A percentile compares a stretch with the other conserved stretches of the same genome.
Conservation (phyloP, 2,329 filamentous ascomycete species). For the Phialophora expanda region DNA sequence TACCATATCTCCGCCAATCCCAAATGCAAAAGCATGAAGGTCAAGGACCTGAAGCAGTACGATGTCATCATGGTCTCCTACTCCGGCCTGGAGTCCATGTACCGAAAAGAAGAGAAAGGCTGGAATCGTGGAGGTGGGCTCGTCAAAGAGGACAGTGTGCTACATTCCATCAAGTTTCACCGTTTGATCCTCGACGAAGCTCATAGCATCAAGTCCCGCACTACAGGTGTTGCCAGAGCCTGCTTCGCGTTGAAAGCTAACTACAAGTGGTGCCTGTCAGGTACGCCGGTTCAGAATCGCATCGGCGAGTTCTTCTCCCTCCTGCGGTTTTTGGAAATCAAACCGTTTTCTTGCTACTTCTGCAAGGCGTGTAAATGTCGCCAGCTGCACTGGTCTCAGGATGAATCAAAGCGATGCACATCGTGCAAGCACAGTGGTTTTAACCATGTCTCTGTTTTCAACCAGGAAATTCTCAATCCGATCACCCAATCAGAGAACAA, state of each 20-base stretch:
- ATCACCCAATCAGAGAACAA: constrained; percentile 62
- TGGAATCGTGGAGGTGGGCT: constrained; percentile 80
- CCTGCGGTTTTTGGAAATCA: constrained; percentile 85
- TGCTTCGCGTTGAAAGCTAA: constrained; percentile 87
- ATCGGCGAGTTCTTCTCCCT: constrained; percentile 98
- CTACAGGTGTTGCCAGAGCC: constrained; percentile 89
- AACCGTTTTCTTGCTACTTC: constrained; percentile 90
- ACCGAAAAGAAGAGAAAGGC: constrained; percentile 89
- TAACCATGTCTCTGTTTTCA: constrained; percentile 81
- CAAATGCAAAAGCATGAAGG: constrained; percentile 76
- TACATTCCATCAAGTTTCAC: constrained; percentile 87
- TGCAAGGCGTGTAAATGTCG: constrained; percentile 86
- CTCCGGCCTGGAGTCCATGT: constrained; percentile 80
- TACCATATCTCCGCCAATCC: constrained; percentile 80
- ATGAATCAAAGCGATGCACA: constrained; percentile 72
- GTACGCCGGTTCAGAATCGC: constrained; percentile 93
- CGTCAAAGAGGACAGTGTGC: constrained; percentile 76
- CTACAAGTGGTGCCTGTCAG: constrained; percentile 95
- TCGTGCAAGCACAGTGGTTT: constrained; percentile 70
- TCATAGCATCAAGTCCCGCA: constrained; percentile 84
- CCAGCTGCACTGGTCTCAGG: constrained; percentile 80
- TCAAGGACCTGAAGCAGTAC: constrained; percentile 77
- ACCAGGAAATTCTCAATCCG: constrained; percentile 91
- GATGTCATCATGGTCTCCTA: constrained; percentile 97
- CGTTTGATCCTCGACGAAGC: constrained; percentile 93